Base-by-base conservation (phyloP, 176 grass and related monocot genomes). In the Tillandsia leiboldiana region DNA sequence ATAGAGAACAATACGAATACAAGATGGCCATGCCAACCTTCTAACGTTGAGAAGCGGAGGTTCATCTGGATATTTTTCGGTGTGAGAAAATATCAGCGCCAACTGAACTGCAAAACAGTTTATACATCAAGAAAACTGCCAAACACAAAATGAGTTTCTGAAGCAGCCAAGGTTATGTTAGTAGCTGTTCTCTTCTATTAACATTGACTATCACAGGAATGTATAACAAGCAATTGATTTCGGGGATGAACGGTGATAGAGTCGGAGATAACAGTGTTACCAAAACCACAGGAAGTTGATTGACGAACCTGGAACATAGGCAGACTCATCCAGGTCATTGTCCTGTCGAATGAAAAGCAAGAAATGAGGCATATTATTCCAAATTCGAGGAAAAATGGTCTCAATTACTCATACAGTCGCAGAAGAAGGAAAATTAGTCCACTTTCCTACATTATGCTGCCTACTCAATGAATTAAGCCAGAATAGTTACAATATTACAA, bases 61-160 rank as follows among this genome's bases (percentile, higher is more conserved):
- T 79, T 99, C 82, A 2, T 99, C 90, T 9, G 90, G 94, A 65
- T 99, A 99, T 51, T 99, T 93, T 81, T 99, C 87, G 0, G 90
- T 99, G 78, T 99, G 94, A 4, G 87, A 85, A 84, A 99, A 99
- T 84, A 93, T 86, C 62, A 99, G 75, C 71, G 84, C 94, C 82
- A 99, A 78, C 78, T 99, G 80, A 86, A 99, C 90, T 99, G 90
- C 79, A 83, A 80, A 81, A 64, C 1, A 68, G 29, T 62, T 72
- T 26, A 51, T 28, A 28, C 13, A n/a, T 69, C 29, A 77, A 52
- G 33, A 10, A 26, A 11, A 58, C 13, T 42, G 8, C n/a, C 33
- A 49, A 24, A 53, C 17, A 67, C 4, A 59, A 57, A 48, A 14
- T 0, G 26, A 29, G 14, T 58, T 14, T 3, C 6, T 8, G 51